Base-by-base conservation (phyloP, 2,329 filamentous ascomycete genomes). In the Trichoderma cornu-damae region DNA sequence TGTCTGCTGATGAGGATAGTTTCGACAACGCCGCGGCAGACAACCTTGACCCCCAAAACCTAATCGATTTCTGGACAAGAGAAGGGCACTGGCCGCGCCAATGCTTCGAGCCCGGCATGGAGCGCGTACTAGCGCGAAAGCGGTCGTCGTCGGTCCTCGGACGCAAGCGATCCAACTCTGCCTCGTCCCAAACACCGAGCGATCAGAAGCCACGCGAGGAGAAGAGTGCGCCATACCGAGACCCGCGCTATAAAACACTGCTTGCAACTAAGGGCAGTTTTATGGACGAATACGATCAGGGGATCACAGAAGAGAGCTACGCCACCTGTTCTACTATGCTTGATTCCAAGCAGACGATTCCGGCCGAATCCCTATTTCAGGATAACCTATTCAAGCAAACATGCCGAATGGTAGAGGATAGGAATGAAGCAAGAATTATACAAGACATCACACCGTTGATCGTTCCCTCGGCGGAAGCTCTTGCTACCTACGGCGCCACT, bases 401-500 rank as follows among this genome's bases (percentile, higher is more conserved):
- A 26, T 76, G 67, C 57, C 16, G 63, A 28, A 72, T 59, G 14
- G 50, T 75, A 18, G 54, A 64, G 26, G 59, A 64, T 18, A 68
- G 59, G 56, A 75, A 77, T 26, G 61, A 63, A 44, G 59, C 71
- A 4, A 65, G 61, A 58, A 63, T 78, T n/a, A 67, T 75, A 32
- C 69, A 63, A 61, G 71, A 75, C 61, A 70, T 77, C 43, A 57
- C 68, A 24, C 66, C 48, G 20, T 59, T 75, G 1, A 66, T 76
- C 32, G 69, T 75, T 14, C 73, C 72, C 43, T 76, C 73, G 7
- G 74, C 69, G 0, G 65, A 77, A 51, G 62, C 20, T 37, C 64
- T 78, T 7, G 64, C 66, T 4, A 63, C 58, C 42, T 64, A 67
- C n/a, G 44, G 44, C n/a, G 63, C 62, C 7, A 66, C 49, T 7